Evolutionary conservation across 176 grass and related monocot genomes (phyloP), one percentile per base, ranked within the genome.

Genomic region (Aechmea fasciata): DNA sequence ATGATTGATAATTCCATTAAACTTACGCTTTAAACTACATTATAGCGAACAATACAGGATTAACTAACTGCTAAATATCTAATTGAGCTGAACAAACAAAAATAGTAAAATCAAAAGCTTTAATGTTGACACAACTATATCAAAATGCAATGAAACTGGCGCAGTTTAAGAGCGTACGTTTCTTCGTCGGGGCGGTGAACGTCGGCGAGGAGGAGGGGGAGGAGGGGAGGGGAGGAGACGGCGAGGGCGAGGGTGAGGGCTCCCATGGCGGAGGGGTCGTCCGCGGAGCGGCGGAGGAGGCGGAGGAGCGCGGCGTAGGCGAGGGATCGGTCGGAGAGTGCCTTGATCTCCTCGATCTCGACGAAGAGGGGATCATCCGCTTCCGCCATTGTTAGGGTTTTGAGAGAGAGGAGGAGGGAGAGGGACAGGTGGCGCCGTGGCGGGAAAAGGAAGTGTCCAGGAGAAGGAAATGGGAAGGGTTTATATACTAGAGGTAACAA

Each of bases 231-330:
- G 14, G 90, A 66, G 14, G 75, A 13, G n/a, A 75, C 57, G 11
- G 82, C 77, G n/a, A 74, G 79, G 24, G 71, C 67, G 12, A 75
- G 62, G 4, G 88, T 71, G 41, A 96, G 85, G 71, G 84, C 83
- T 29, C 80, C 80, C 49, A 83, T 79, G 8, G 83, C 26, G 14
- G 78, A 82, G 51, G 64, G 78, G 49, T 96, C 75, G 20, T 82
- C 79, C 61, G 88, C 83, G 70, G 75, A 86, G 62, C 29, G 52
- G 68, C 80, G 75, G 71, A 81, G 85, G 75, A 91, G 78, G 49
- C 76, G 75, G 50, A 96, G 80, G 15, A 96, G 73, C 11, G 71
- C 23, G 25, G 72, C 70, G 78, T 86, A 96, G 18, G 88, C 85
- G 7, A 51, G 22, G 0, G 75, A 69, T 33, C 92, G 88, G 65